phyloP scores from a whole-genome alignment of 106 monocot genomes.

The Triglochin maritima region DNA sequence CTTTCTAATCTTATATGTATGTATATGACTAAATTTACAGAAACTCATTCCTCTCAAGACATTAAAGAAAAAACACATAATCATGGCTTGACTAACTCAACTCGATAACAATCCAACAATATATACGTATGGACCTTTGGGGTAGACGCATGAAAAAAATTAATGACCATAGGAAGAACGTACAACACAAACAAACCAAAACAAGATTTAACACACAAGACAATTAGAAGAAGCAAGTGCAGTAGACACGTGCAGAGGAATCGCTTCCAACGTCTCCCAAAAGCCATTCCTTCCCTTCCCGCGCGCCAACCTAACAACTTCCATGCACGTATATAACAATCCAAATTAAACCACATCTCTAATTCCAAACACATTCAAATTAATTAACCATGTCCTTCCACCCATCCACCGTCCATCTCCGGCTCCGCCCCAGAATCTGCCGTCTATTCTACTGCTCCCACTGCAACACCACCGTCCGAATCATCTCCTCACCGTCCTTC shows the following conservation, averaged over 20 bases:
- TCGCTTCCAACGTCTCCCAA: constrained; percentile 17
- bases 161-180: no score
- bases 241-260: neutral
- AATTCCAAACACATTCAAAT: neutral
- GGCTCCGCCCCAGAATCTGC: constrained; percentile 18
- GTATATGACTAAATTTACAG: no score
- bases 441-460: constrained; percentile 74
- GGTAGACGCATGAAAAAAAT: no score
- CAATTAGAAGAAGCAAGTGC: no score
- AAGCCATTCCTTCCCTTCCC: constrained; percentile 37
- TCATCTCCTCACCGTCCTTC: constrained; percentile 41
- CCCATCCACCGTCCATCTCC: constrained; percentile 2
- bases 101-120: no score
- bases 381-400: neutral
- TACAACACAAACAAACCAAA: no score
- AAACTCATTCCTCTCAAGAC: no score
- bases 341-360: neutral
- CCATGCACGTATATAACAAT: neutral
- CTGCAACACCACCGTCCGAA: constrained; percentile 47
- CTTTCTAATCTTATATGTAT: no score
- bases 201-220: no score
- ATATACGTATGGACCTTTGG: no score
- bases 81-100: no score
- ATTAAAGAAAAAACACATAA: no score
- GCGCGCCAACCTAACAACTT: neutral